Base-by-base conservation (phyloP, 805 yeast genomes). In the Starmerella vaccinii region DNA sequence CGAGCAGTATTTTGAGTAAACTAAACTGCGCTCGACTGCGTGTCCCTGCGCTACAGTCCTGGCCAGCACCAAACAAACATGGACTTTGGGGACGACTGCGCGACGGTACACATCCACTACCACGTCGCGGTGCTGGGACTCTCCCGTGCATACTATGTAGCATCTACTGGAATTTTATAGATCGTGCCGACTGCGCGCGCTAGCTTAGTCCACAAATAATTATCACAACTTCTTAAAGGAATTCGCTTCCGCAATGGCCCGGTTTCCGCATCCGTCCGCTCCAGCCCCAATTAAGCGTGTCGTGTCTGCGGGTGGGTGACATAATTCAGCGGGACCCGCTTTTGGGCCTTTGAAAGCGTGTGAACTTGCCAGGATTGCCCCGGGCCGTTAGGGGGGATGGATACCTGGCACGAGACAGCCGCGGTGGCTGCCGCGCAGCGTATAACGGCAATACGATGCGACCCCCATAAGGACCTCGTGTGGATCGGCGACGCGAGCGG, bases 401-500 rank as follows among this genome's bases (percentile, higher is more conserved):
- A 60, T 45, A 50, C 46, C 34, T 60, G 63, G 63, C 56, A 56
- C 29, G 63, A 60, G 49, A 49, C 54, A 32, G 56, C 59, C 19
- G 57, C 51, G 12, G 51, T 43, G 6, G 51, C 35, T 12, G 46
- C 37, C 66, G 53, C 5, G 63, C 66, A 7, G 67, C 55, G 70
- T 49, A 18, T 72, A 64, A 23, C 76, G 70, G 60, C 70, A 71
- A 57, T 72, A 7, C 26, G 50, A 24, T 49, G 42, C 39, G 63
- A 60, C 21, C 57, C 59, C 7, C 27, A 39, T 27, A 47, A 53
- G 23, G 92, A 89, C 58, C 69, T 92, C 41, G 63, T 89, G 1
- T 90, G 97, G 97, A 73, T 81, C 1, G 95, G 95, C 16, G 92
- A 85, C 62, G 64, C 38, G 1, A 46, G 59, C 54, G 77, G 77